Percentiles rank a stretch among this genome's conserved stretches.
Evolutionary conservation across 305 asterid genomes (phyloP).

Genomic region (Fraxinus nigra): DNA sequence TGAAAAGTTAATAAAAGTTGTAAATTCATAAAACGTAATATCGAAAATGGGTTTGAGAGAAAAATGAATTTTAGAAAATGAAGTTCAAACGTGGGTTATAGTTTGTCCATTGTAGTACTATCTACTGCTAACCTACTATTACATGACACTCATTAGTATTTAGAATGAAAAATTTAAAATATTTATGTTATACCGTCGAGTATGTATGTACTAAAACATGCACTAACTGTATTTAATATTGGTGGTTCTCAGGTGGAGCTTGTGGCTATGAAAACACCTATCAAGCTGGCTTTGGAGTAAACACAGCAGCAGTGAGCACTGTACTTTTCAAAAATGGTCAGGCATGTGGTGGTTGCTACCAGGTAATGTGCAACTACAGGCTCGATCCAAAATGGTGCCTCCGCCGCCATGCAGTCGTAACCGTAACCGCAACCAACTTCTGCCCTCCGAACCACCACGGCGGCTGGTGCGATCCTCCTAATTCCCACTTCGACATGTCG

Average conservation of each 20-base stretch:
- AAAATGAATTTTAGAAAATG: no score
- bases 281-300: constrained; percentile 57
- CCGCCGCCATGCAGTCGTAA: constrained; percentile 40
- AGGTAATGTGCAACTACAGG: constrained; percentile 43
- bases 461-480: constrained; percentile 77
- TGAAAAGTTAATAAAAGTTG: no score
- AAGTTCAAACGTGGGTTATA: not conserved
- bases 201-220: not conserved
- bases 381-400: constrained; percentile 50
- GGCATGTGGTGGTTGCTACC: constrained; percentile 67
- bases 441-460: constrained; percentile 70
- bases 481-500: constrained; percentile 74
- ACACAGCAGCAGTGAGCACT: constrained; percentile 62
- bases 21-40: not conserved
- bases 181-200: not conserved
- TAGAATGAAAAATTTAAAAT: not conserved
- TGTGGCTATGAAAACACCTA: constrained; percentile 63
- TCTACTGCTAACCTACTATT: not conserved
- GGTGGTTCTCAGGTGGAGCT: constrained; percentile 54
- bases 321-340: constrained; percentile 57
- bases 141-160: not conserved
- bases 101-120: not conserved
- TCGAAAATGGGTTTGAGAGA: not conserved
- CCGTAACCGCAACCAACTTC: constrained; percentile 63
- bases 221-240: not conserved